These are phyloP conservation scores for Limnomonas spitsbergensis DNA, from an alignment of 139 green algal genomes.

Conservation along the genomic window DNA sequence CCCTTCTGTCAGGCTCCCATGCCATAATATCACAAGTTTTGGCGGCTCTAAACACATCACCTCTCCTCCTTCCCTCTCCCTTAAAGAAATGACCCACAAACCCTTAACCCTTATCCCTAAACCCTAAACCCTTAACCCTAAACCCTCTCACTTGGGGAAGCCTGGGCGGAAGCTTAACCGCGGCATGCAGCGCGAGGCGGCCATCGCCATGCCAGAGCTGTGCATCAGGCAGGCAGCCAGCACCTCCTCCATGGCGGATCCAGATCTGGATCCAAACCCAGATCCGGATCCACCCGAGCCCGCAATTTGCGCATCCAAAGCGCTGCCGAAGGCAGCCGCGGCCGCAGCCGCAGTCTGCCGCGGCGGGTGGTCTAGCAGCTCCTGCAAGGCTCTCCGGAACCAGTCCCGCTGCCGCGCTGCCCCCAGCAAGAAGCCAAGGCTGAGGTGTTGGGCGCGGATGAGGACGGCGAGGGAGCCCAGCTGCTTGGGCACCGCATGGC, in stretches of 20 bases:
- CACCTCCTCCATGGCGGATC: neutral
- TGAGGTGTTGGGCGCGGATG: slow-evolving; percentile 5
- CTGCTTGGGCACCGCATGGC: neutral
- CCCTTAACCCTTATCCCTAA: too few relatives aligned
- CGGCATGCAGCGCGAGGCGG: neutral
- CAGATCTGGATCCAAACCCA: too few relatives aligned
- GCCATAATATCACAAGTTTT: too few relatives aligned
- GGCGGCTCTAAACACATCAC: too few relatives aligned
- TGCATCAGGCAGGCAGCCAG: slow-evolving; percentile 4
- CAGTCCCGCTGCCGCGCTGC: neutral
- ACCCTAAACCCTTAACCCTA: too few relatives aligned
- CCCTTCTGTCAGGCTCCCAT: too few relatives aligned
- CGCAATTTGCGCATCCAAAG: neutral
- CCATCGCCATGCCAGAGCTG: neutral
- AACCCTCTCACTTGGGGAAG: too few relatives aligned
- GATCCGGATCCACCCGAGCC: too few relatives aligned
- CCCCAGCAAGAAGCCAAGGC: neutral
- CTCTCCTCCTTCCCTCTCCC: too few relatives aligned
- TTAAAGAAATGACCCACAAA: too few relatives aligned
- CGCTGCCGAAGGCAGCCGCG: neutral
- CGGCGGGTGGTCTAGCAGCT: neutral
- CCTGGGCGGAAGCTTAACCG: too few relatives aligned
- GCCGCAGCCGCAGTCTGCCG: neutral
- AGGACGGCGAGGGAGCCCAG: neutral
- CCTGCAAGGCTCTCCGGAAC: neutral